Evolutionary conservation across 768 basidiomycete genomes (phyloP), one percentile per base, ranked within the genome.

Genomic region (Kwoniella sp.): DNA sequence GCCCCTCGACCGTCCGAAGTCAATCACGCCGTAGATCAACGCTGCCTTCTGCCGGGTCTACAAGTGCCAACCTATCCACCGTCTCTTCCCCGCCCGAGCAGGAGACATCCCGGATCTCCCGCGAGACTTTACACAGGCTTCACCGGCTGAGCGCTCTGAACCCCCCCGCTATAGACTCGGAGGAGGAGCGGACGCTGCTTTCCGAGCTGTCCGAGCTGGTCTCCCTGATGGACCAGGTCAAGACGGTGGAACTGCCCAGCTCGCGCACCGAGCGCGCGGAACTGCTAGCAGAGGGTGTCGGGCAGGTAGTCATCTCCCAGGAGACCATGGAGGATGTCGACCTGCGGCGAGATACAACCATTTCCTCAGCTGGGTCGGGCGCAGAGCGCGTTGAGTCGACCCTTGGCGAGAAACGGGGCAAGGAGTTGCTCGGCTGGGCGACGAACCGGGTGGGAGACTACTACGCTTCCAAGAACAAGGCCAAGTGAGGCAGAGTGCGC

Each of bases 121-220:
- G 49, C 11, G 50, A 49, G 43, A 46, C 53, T 2, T 27, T 69
- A 11, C 50, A 45, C 10, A 50, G 52, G 12, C 53, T 70, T 19
- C 68, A 70, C 37, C 54, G 47, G 3, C 60, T 70, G 1, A 60
- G 62, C 0, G 68, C 68, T 1, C 53, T 70, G 7, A 57, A 64
- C 34, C 64, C 67, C 4, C 68, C 68, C 2, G 14, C 42, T 2
- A 9, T 23, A 3, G 59, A 50, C 15, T 59, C 57, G n/a, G 15
- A 20, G 14, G 68, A 64, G 45, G 65, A 70, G 51, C 12, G 22
- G 17, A 26, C 45, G 19, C 45, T 70, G 6, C 42, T 67, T 0
- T 20, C 40, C 2, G 68, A 55, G 9, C 38, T 70, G 26, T 44
- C 41, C 20, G 59, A 46, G 9, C 41, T 70, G 32, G 41, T 70